Evolutionary conservation across 495 filamentous ascomycete genomes (phyloP).

Genomic region (Physcia stellaris): DNA sequence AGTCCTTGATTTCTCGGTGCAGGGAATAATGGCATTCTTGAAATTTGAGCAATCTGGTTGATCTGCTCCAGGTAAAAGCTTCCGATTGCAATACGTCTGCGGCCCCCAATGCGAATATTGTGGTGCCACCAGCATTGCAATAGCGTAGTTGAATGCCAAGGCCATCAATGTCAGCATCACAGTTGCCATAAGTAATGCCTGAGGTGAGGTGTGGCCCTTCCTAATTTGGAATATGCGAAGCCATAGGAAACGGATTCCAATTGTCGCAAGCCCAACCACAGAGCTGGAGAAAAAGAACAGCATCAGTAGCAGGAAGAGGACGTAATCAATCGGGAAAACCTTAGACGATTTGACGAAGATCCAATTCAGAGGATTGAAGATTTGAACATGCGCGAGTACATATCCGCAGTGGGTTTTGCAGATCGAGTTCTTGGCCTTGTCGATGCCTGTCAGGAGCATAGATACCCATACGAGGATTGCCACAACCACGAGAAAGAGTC

Average conservation of each 20-base stretch:
- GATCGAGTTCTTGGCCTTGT: constrained; percentile 88
- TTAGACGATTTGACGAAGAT: constrained; percentile 69
- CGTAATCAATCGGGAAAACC: constrained; percentile 85
- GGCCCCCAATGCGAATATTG: constrained; percentile 92
- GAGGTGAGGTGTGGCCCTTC: constrained; percentile 76
- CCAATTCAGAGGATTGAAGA: constrained; percentile 93
- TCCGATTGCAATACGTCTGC: constrained; percentile 78
- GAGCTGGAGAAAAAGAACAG: constrained; percentile 77
- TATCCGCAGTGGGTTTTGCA: constrained; percentile 89
- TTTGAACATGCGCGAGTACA: constrained; percentile 76
- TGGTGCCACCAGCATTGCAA: constrained; percentile 83
- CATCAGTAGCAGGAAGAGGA: constrained; percentile 69
- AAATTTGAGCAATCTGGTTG: constrained; percentile 72
- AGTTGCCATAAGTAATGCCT: constrained; percentile 83
- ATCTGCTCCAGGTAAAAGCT: constrained; percentile 36
- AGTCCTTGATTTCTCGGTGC: constrained; percentile 55
- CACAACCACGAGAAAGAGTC: constrained; percentile 59
- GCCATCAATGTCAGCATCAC: constrained; percentile 81
- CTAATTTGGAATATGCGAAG: constrained; percentile 79
- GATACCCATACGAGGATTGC: constrained; percentile 67
- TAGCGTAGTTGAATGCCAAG: constrained; percentile 78
- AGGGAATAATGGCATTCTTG: constrained; percentile 57
- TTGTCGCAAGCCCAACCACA: constrained; percentile 66
- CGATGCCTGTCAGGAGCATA: constrained; percentile 90
- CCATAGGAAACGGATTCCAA: constrained; percentile 96